Evolutionary conservation across 495 filamentous ascomycete species (phyloP).

Genomic region (Letharia columbiana): DNA sequence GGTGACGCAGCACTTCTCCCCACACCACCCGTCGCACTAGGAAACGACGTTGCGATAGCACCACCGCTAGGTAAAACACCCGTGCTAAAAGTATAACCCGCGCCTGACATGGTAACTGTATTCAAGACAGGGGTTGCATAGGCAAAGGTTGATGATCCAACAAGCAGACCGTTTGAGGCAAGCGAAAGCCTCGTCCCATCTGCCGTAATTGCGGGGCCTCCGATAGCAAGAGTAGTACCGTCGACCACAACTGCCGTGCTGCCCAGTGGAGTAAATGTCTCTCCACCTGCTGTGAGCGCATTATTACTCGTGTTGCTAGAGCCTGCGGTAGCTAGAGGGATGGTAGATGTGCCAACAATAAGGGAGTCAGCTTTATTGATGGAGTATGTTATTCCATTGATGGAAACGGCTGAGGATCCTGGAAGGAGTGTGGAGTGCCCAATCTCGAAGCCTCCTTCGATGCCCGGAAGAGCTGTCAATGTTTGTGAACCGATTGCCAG

Average conservation of each 20-base stretch:
- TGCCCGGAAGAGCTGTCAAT: not conserved
- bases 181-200: slow-evolving; percentile 9
- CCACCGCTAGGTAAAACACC: not conserved
- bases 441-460: not conserved
- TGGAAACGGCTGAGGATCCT: not conserved
- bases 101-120: not conserved
- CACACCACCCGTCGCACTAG: not conserved
- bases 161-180: slow-evolving; percentile 10
- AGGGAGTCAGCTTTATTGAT: slow-evolving; percentile 8
- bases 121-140: slow-evolving; percentile 12
- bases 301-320: not conserved
- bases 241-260: slow-evolving; percentile 9
- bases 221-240: slow-evolving; percentile 7
- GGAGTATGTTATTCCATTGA: slow-evolving; percentile 13
- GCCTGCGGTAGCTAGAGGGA: slow-evolving; percentile 5
- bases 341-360: slow-evolving; percentile 14
- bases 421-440: slow-evolving; percentile 10
- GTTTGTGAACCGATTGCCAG: not conserved
- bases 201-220: not conserved
- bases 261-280: slow-evolving; percentile 14
- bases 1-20: not conserved
- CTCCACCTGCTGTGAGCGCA: slow-evolving; percentile 7
- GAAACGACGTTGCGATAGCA: not conserved
- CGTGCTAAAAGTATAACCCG: not conserved
- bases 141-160: slow-evolving; percentile 14